Conservation (phyloP, 176 grass and related monocot species). For the Panicum miliaceum region DNA sequence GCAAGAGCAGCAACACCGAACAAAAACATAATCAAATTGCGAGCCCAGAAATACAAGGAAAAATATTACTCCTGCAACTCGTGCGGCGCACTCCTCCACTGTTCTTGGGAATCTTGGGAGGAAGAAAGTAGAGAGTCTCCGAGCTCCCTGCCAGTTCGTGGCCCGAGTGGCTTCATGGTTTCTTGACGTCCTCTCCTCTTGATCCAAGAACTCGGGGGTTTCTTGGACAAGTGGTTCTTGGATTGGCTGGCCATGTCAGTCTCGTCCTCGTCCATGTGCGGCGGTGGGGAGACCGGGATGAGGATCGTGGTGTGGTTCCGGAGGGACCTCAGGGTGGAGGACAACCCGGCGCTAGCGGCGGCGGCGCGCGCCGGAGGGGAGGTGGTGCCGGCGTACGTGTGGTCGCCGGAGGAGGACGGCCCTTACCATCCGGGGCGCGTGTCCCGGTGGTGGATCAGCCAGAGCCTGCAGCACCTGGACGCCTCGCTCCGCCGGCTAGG, state of each 20-base stretch:
- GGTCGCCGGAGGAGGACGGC: constrained; percentile 90
- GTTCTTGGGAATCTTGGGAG: constrained; percentile 32
- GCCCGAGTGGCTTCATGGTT: constrained; percentile 21
- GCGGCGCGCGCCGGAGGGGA: constrained; percentile 57
- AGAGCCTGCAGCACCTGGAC: constrained; percentile 80
- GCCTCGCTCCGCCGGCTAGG: constrained; percentile 77
- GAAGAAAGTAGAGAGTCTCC: neutral
- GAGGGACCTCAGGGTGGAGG: constrained; percentile 84
- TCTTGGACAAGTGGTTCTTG: constrained; percentile 29
- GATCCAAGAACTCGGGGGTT: constrained; percentile 33
- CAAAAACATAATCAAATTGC: constrained; percentile 34
- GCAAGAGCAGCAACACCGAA: constrained; percentile 45
- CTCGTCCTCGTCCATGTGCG: constrained; percentile 50
- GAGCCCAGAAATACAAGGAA: neutral
- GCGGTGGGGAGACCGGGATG: constrained; percentile 46
- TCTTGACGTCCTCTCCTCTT: neutral
- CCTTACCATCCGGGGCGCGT: constrained; percentile 73
- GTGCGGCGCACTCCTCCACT: constrained; percentile 11
- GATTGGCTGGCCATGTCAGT: constrained; percentile 48
- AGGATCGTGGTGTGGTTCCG: constrained; percentile 85
- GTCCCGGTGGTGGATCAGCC: constrained; percentile 86
- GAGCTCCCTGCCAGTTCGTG: neutral
- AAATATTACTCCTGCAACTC: neutral
- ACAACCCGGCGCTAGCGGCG: constrained; percentile 83
- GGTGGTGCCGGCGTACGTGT: constrained; percentile 77